phyloP scores from a whole-genome alignment of 2,329 filamentous ascomycete species.

The Fusarium transvaalense region DNA sequence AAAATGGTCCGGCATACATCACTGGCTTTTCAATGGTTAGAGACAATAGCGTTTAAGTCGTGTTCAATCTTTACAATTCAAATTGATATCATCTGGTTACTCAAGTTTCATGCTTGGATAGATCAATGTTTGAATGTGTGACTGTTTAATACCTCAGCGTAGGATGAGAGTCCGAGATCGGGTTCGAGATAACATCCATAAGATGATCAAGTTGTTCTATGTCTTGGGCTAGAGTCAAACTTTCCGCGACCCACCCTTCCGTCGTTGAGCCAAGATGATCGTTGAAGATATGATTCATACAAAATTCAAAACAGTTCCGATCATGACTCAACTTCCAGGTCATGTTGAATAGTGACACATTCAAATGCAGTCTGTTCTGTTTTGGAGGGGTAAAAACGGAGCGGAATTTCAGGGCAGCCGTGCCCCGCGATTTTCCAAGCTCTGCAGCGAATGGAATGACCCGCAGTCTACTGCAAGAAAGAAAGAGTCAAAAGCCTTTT shows the following conservation, averaged over 20 bases:
- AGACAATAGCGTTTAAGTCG: slow-evolving; percentile 31
- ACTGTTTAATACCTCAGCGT: not conserved
- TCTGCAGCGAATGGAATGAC: slow-evolving; percentile 42
- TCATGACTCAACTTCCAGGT: too few species aligned
- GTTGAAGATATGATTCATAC: too few species aligned
- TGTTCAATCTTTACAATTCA: slow-evolving; percentile 30
- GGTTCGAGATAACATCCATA: too few species aligned
- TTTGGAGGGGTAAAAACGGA: slow-evolving; percentile 37
- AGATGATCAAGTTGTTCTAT: too few species aligned
- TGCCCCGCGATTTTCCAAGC: slow-evolving; percentile 39
- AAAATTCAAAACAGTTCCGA: too few species aligned
- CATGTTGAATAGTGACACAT: too few species aligned
- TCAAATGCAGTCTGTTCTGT: too few species aligned
- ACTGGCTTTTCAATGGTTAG: slow-evolving; percentile 7
- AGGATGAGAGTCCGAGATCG: too few species aligned
- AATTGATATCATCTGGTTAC: slow-evolving; percentile 20
- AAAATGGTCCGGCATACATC: too few species aligned
- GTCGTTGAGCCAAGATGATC: too few species aligned
- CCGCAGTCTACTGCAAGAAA: slow-evolving; percentile 28
- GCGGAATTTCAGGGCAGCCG: slow-evolving; percentile 36
- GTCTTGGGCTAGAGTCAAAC: too few species aligned
- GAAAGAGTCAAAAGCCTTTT: slow-evolving; percentile 44
- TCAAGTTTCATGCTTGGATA: not conserved
- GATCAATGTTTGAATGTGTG: not conserved
- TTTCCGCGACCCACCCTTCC: too few species aligned